Base-by-base conservation (phyloP, 345 rosid species). In the Luvunga scandens region DNA sequence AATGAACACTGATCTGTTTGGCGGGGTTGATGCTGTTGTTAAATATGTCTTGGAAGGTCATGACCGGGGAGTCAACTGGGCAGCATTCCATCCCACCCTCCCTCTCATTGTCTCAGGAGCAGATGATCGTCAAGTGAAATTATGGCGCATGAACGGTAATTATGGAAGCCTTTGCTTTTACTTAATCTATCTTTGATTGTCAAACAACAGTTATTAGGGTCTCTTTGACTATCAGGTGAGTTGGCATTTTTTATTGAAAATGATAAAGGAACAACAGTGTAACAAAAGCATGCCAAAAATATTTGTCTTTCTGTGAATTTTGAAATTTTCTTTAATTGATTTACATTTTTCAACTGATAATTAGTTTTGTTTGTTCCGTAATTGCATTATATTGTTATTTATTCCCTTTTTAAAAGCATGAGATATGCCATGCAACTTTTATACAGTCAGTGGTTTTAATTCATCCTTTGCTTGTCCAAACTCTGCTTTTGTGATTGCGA, bases 61-160 rank as follows among this genome's bases (percentile, higher is more conserved):
- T 86, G 99, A 94, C 61, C 88, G 98, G 81, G 99, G 99, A 25
- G 99, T 96, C 38, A 96, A 94, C 87, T 96, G 99, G 99, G 98
- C 99, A 83, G 82, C 98, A 62, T 96, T 96, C 82, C 99, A 96
- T 77, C 99, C 99, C 65, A 91, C 89, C 27, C 91, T 96, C 71
- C 98, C 99, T 73, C 84, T 96, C 77, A 94, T 96, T 48, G 99
- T 96, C 81, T 96, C 99, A 0, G 99, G 98, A 77, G 99, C 98
- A 19, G 99, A 96, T 89, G 99, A 96, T 76, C 97, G 97, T 42
- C 97, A 96, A 89, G 95, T 96, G 74, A 96, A 96, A 81, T 83
- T 94, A 77, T 96, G 99, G 99, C 95, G 99, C 72, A 94, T 92
- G 97, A 96, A 92, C 75, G 99, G 99, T 94, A 85, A 62, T 39